Percentiles rank a stretch among this genome's conserved stretches.
phyloP scores from a whole-genome alignment of 2,329 filamentous ascomycete species.

The Nigrospora oryzae region DNA sequence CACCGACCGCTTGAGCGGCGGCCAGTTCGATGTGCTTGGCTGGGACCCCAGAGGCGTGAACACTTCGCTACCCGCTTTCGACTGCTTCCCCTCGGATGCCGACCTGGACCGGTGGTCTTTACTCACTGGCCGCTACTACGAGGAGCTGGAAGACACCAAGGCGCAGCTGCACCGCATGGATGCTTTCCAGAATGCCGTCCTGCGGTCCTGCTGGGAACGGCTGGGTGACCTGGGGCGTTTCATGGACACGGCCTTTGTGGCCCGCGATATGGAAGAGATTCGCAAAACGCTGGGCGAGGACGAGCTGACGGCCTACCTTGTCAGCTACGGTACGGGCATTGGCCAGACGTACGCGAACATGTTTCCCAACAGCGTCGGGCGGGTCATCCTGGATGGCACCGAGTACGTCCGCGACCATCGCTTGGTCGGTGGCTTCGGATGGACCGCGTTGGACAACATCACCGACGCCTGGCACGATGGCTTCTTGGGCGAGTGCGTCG shows the following conservation, averaged over 20 bases:
- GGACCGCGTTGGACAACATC: conserved; percentile 37
- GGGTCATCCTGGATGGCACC: conserved; percentile 39
- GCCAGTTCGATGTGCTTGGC: conserved; percentile 37
- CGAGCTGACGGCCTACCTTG: conserved; percentile 38
- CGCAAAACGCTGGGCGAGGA: conserved; percentile 34
- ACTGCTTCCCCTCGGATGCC: conserved; percentile 37
- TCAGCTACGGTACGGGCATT: conserved; percentile 44
- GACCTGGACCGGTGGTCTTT: conserved; percentile 38
- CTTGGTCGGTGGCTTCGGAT: conserved; percentile 35
- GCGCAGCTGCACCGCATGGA: conserved; percentile 33
- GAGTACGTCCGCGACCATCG: conserved; percentile 38
- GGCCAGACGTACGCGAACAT: conserved; percentile 42
- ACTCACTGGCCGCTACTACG: conserved; percentile 27
- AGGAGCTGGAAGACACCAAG: conserved; percentile 22
- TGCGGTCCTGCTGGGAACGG: conserved; percentile 31
- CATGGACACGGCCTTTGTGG: conserved; percentile 35
- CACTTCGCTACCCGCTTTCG: conserved; percentile 30
- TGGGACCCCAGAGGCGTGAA: conserved; percentile 49
- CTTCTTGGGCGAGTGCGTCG: conserved; percentile 40
- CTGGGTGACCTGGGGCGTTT: conserved; percentile 38
- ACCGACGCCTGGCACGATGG: conserved; percentile 41
- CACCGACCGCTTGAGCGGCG: conserved; percentile 31
- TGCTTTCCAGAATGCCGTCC: conserved; percentile 34
- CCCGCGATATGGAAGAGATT: conserved; percentile 40
- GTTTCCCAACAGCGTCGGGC: conserved; percentile 38